Evolutionary conservation across 108 stramenopile species (phyloP).

Genomic region (Fragilariopsis cylindrus): DNA sequence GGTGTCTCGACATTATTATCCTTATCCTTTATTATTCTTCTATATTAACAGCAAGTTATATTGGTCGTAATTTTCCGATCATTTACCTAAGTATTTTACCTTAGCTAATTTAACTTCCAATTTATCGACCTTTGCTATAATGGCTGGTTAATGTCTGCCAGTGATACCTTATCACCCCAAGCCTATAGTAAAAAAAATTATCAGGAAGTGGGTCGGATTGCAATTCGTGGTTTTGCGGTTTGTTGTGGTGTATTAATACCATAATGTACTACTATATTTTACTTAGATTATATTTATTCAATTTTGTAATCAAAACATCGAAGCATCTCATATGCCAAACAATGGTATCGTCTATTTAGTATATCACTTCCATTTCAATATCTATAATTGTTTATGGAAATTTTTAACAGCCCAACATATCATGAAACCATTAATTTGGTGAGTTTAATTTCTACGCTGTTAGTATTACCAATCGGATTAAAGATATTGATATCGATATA

Average conservation of each 20-base stretch:
- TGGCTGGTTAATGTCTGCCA: conserved; percentile 38
- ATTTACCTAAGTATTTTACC: conserved; percentile 39
- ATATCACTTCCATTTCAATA: conserved; percentile 39
- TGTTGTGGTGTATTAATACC: conserved; percentile 33
- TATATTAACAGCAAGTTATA: conserved; percentile 4
- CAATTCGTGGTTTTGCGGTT: conserved; percentile 46
- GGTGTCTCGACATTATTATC: background rate
- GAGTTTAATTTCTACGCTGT: background rate
- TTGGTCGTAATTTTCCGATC: conserved; percentile 37
- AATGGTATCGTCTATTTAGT: conserved; percentile 41
- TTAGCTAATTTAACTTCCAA: conserved; percentile 47
- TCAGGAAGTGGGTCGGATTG: conserved; percentile 42
- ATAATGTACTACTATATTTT: conserved; percentile 18
- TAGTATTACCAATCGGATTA: conserved; percentile 41
- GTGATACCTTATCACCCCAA: conserved; percentile 50
- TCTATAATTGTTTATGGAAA: conserved; percentile 45
- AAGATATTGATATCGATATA: conserved; percentile 6
- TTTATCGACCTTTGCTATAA: conserved; percentile 23
- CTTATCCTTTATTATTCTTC: background rate
- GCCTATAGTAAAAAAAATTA: conserved; percentile 46
- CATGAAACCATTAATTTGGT: conserved; percentile 43
- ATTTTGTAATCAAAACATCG: conserved; percentile 31
- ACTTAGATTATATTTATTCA: background rate
- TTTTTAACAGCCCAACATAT: conserved; percentile 50
- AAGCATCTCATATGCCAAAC: conserved; percentile 24